These are phyloP conservation scores for Arthrobotrys megalospora DNA, from an alignment of 2,329 filamentous ascomycete genomes.

Conservation along the genomic window DNA sequence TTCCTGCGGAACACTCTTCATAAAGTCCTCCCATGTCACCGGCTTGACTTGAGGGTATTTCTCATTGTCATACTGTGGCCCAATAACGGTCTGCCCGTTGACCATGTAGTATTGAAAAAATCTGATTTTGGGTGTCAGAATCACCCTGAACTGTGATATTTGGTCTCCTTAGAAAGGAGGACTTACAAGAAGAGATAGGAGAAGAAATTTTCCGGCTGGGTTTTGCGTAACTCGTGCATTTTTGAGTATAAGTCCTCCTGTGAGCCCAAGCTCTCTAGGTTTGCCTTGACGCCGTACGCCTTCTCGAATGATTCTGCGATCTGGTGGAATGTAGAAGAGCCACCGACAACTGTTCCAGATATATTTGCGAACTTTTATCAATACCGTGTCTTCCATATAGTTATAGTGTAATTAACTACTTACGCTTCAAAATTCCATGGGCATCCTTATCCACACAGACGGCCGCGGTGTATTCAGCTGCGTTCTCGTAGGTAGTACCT, in stretches of 20 bases:
- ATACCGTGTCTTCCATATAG: background rate
- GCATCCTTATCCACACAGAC: constrained; percentile 64
- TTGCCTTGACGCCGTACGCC: constrained; percentile 63
- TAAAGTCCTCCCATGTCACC: constrained; percentile 21
- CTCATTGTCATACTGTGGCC: constrained; percentile 14
- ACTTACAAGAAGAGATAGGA: constrained; percentile 25
- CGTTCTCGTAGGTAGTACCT: constrained; percentile 67
- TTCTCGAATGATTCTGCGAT: constrained; percentile 64
- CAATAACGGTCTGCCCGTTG: constrained; percentile 7
- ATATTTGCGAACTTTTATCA: background rate
- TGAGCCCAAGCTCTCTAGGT: constrained; percentile 64
- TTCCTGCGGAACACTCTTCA: constrained; percentile 3
- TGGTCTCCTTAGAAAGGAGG: background rate
- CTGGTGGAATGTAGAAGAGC: constrained; percentile 64
- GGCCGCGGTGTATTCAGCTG: constrained; percentile 67
- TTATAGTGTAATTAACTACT: constrained; percentile 15
- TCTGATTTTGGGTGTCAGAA: constrained; percentile 4
- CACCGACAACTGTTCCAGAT: constrained; percentile 66
- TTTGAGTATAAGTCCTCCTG: constrained; percentile 65
- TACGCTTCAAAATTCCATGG: constrained; percentile 63
- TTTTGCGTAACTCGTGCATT: constrained; percentile 63
- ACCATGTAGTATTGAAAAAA: constrained; percentile 24
- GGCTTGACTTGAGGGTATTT: constrained; percentile 19
- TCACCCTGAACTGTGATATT: background rate
- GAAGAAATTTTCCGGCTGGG: constrained; percentile 17